Evolutionary conservation across 2,329 filamentous ascomycete genomes (phyloP), one percentile per base, ranked within the genome.

Genomic region (Clarireedia monteithiana): DNA sequence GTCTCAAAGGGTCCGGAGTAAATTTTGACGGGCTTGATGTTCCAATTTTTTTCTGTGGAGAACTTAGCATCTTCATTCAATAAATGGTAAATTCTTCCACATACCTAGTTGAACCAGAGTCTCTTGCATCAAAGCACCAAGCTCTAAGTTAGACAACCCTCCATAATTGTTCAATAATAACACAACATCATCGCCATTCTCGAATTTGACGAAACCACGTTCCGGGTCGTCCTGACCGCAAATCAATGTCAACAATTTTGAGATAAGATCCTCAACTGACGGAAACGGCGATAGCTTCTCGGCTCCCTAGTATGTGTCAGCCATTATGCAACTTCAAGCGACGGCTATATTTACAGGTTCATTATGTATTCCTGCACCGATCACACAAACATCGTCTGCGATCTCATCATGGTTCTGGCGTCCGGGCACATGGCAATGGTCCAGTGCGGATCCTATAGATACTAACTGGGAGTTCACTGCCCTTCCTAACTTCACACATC

Each of bases 321-420:
- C 10, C 10, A 12, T 9, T 34, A 34, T 34, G 30, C 30, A 34
- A 9, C 50, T 14, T 69, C 69, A 12, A 79, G 67, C 69, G 78
- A 75, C 56, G 75, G 71, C 17, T 71, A 69, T 39, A 79, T 71
- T 59, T 58, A 72, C 83, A 0, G 83, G 83, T 67, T 87, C 83
- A 64, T 85, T 85, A 66, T 87, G 84, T 14, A 82, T 82, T 0
- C 84, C 83, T 23, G 83, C 85, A 3, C 84, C 83, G n/a, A 86
- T 73, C 66, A 84, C 83, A 38, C 85, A 68, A 56, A 81, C 80
- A 55, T 81, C 68, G 1, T 67, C 64, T 14, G 68, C 67, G 4
- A 79, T 71, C 0, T 73, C 70, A 60, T 79, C 74, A 56, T 80
- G 77, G 6, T 76, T 75, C 36, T 75, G 72, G 56, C 76, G 63